Evolutionary conservation across 495 filamentous ascomycete genomes (phyloP), one percentile per base, ranked within the genome.

Genomic region (Lophiostoma macrostomum): DNA sequence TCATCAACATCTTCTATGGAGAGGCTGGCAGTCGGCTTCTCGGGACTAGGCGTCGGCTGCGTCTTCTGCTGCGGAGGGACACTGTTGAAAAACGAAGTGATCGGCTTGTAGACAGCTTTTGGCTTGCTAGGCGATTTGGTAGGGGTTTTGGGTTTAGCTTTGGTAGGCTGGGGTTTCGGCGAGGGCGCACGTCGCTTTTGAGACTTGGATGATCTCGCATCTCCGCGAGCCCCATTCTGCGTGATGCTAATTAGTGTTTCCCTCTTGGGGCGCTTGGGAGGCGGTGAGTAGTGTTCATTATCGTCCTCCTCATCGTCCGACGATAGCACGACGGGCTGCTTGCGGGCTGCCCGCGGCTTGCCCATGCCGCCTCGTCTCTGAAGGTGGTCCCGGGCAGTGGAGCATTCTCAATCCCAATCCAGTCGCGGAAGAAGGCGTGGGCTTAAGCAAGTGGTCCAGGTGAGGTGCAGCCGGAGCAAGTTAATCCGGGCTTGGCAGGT

Each of bases 311-410:
- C 75, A 44, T 71, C 64, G 48, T 76, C 75, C 16, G 73, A 76
- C 19, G 71, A 72, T 13, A 71, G 29, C 40, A 72, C 43, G 13
- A 76, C 53, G 37, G 71, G 67, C 63, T 67, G 71, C 53, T 73
- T 74, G 56, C 75, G 71, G 47, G 78, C 72, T 12, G 69, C 53
- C 41, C 76, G 76, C 62, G 71, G 72, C 61, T 68, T 62, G 18
- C 46, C 66, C 69, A 71, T 72, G 43, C 64, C 53, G 60, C 60
- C 49, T 38, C 44, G 34, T 46, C 47, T 49, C 32, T 42, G 34
- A 14, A 11, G 16, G 25, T 24, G 18, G 1, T 4, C 36, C 29
- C 27, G 37, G 47, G 31, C 58, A 57, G 42, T 37, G 29, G 54
- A 38, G 46, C 54, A 58, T 58, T 27, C 36, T 54, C 30, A 20